phyloP scores from a whole-genome alignment of 805 yeast species.

The Yamadazyma ubonensis region DNA sequence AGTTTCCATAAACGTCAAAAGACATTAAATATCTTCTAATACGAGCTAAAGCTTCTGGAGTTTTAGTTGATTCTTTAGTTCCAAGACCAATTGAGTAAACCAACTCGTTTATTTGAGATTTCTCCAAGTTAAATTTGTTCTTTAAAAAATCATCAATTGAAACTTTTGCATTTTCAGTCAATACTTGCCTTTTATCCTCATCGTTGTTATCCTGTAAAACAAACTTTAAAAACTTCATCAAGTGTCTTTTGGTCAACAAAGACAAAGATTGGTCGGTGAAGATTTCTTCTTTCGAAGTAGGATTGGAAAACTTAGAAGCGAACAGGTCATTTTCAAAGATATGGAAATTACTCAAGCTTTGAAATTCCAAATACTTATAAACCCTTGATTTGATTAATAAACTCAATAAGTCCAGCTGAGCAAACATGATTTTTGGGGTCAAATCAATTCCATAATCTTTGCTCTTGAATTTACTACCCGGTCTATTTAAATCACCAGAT shows the following conservation, averaged over 20 bases:
- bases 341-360: slow-evolving; percentile 83
- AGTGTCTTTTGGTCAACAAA: slow-evolving; percentile 70
- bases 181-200: slow-evolving; percentile 55
- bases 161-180: slow-evolving; percentile 54
- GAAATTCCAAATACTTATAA: slow-evolving; percentile 88
- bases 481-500: slow-evolving; percentile 50
- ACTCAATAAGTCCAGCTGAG: slow-evolving; percentile 81
- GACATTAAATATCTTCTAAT: slow-evolving; percentile 82
- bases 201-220: slow-evolving; percentile 59
- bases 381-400: slow-evolving; percentile 82
- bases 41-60: slow-evolving; percentile 74
- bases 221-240: slow-evolving; percentile 91
- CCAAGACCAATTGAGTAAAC: slow-evolving; percentile 85
- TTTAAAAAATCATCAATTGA: slow-evolving; percentile 61
- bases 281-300: slow-evolving; percentile 80
- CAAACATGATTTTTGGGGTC: slow-evolving; percentile 83
- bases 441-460: slow-evolving; percentile 85
- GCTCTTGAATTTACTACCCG: slow-evolving; percentile 29
- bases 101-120: slow-evolving; percentile 77
- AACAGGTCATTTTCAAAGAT: slow-evolving; percentile 91
- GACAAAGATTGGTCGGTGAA: slow-evolving; percentile 83
- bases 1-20: slow-evolving; percentile 88
- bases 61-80: slow-evolving; percentile 54
- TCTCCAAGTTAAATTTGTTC: slow-evolving; percentile 66
- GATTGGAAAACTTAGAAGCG: slow-evolving; percentile 69